Base-by-base conservation (phyloP, 805 yeast genomes). In the Starmerella etchellsii region DNA sequence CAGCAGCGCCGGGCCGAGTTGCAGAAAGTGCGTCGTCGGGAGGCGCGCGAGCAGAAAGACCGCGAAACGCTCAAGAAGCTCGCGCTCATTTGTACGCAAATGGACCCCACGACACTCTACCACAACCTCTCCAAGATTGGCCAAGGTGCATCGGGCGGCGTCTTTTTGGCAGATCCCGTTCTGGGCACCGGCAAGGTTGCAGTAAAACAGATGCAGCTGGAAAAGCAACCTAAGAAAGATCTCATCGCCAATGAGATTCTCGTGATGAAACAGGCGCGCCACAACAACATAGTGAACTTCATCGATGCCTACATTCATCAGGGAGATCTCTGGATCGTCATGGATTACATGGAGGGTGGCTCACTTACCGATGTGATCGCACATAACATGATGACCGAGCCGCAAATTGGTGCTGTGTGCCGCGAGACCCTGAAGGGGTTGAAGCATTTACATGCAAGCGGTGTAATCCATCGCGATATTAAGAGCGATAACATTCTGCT, bases 321-420 rank as follows among this genome's bases (percentile, higher is more conserved):
- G 22, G 61, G 63, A 25, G 67, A 64, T 39, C 67, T 91, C 41
- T 91, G 98, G 98, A 97, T 91, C 9, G 76, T 91, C 18, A 91
- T 91, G 98, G 98, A 91, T 62, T 91, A 83, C 58, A 91, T 91
- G 98, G 96, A 91, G 60, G 98, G 98, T 47, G 98, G 98, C 2
- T 79, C 94, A 0, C 67, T 91, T 51, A 88, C 98, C 0, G 98
- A 91, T 62, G 88, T 91, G 26, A 94, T 91, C 15, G 83, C 94
- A 0, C 87, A 87, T 58, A 79, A 78, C 39, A 76, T 91, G 80
- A 50, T 54, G 55, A 75, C 93, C 2, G 98, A 91, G 55, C 83
- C 81, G 13, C 97, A 91, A 61, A 91, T 91, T 57, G 94, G 94
- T 31, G 84, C 95, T 1, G 95, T 91, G 20, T 84, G 94, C 53